Base-by-base conservation (phyloP, 257 asterid genomes). In the Nyctanthes arbortristis region DNA sequence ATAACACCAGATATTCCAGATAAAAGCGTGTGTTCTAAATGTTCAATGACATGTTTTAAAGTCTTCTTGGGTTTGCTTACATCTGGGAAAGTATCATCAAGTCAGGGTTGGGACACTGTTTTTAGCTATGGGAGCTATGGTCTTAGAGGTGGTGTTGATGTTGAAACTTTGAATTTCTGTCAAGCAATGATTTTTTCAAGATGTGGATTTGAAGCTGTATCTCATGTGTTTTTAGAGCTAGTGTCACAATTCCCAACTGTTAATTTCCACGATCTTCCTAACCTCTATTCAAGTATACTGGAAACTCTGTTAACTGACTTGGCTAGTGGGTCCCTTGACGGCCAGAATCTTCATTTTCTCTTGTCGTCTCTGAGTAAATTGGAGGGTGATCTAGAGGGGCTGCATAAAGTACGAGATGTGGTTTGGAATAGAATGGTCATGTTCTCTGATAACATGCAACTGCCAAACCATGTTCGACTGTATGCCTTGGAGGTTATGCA, bases 401-500 rank as follows among this genome's bases (percentile, higher is more conserved):
- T 94, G 75, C 81, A 71, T 77, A 72, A 79, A 35, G 89, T 88
- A 63, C 84, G 99, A 77, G 77, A 70, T 64, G 80, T 89, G 2
- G 88, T 94, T 70, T 94, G 97, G 97, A 83, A 78, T 49, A 84
- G 86, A 81, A 72, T 94, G 82, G 86, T 88, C 0, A 77, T 68
- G 66, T 86, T 89, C 71, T 94, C 93, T 39, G 86, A 81, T 31
- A 78, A 94, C 79, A 67, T 91, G 79, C 80, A 85, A 82, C 82
- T 91, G 64, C 84, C 96, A 14, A 81, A 85, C 73, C 88, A 84
- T 73, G 71, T 79, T 33, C 88, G 99, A 13, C 93, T 94, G 20
- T 84, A 89, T 66, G 81, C 81, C 30, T 75, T 94, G 77, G 97
- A 91, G 95, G 84, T 91, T 63, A 82, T 94, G 97, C 99, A 94